phyloP scores from a whole-genome alignment of 805 yeast genomes.

The Isabelozyma heimii region DNA sequence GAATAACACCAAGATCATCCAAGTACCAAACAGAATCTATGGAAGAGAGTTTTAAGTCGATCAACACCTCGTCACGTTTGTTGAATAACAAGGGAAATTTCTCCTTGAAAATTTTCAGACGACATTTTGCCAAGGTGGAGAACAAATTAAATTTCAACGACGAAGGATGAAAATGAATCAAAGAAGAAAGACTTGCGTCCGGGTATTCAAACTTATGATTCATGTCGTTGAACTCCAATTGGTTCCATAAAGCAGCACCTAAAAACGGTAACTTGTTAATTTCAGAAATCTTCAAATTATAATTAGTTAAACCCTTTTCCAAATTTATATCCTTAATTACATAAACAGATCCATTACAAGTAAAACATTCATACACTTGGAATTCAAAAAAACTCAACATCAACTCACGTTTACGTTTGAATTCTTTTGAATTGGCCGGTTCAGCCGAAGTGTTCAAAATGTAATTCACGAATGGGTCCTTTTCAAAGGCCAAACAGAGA shows the following conservation, averaged over 20 bases:
- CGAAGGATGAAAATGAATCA: conserved; percentile 25
- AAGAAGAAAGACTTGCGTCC: conserved; percentile 1
- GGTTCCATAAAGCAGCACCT: conserved; percentile 52
- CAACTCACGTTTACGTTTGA: conserved; percentile 39
- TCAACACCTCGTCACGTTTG: conserved; percentile 43
- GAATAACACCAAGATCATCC: conserved; percentile 56
- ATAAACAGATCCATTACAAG: conserved; percentile 49
- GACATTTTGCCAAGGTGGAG: conserved; percentile 40
- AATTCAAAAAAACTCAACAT: conserved; percentile 53
- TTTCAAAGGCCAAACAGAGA: conserved; percentile 49
- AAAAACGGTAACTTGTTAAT: conserved; percentile 39
- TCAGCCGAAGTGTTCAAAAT: conserved; percentile 33
- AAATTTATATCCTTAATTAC: conserved; percentile 48
- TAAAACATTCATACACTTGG: conserved; percentile 48
- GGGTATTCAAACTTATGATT: conserved; percentile 17
- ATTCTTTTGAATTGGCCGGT: conserved; percentile 25
- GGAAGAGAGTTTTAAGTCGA: conserved; percentile 25
- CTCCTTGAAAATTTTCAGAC: conserved; percentile 49
- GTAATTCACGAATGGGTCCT: conserved; percentile 53
- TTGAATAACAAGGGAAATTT: conserved; percentile 46
- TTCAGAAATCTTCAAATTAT: conserved; percentile 14
- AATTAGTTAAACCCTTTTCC: conserved; percentile 28
- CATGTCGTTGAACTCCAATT: conserved; percentile 7
- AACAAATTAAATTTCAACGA: conserved; percentile 34
- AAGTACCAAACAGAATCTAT: conserved; percentile 52